phyloP scores from a whole-genome alignment of 202 grass and related monocot species.

The Panicum hallii region DNA sequence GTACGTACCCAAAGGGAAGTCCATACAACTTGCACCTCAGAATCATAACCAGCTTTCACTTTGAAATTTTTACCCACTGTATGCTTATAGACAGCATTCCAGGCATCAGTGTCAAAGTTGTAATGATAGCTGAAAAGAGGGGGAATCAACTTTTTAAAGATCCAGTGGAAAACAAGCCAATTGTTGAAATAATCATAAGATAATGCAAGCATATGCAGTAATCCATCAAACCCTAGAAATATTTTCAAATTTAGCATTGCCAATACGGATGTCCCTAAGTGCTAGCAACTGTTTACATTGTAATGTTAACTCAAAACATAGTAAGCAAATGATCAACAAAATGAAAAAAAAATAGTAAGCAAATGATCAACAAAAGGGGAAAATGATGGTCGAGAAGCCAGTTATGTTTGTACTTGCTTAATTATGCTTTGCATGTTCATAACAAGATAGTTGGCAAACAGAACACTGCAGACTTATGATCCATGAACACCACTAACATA shows the following conservation, averaged over 20 bases:
- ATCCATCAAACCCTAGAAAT: neutral
- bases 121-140: conserved; percentile 72
- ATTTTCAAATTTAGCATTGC: conserved; percentile 6
- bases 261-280: conserved; percentile 6
- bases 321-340: conserved; percentile 19
- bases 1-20: conserved; percentile 89
- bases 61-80: conserved; percentile 79
- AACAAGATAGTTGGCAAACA: neutral
- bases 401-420: neutral
- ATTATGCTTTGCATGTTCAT: neutral
- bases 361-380: conserved; percentile 12
- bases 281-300: neutral
- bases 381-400: neutral
- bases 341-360: neutral
- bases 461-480: conserved; percentile 9
- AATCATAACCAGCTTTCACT: conserved; percentile 99
- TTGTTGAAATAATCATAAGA: neutral
- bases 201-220: conserved; percentile 29
- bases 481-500: neutral
- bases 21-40: conserved; percentile 75
- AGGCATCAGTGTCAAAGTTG: conserved; percentile 67
- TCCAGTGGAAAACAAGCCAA: conserved; percentile 5
- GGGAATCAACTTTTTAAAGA: conserved; percentile 27
- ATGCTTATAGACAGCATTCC: conserved; percentile 92
- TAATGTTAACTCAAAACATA: neutral